Conservation (phyloP, 768 basidiomycete genomes). For the Mycena amicta region DNA sequence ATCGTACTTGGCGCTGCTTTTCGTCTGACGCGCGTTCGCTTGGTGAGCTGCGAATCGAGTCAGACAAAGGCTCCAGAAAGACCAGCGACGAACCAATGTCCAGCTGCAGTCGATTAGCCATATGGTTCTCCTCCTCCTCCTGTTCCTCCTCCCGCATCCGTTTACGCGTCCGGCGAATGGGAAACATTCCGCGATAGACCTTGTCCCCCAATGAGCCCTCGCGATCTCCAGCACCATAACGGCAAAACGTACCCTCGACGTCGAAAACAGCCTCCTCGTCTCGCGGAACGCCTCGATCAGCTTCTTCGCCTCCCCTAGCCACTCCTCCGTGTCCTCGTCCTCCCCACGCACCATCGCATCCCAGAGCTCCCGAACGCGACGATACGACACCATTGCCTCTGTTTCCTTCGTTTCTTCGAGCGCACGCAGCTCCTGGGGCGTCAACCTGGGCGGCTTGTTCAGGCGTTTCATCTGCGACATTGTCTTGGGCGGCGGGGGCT, state of each 20-base stretch:
- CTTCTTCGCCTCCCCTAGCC: constrained; percentile 83
- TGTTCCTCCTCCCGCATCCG: constrained; percentile 55
- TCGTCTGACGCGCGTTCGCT: constrained; percentile 50
- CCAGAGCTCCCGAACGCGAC: constrained; percentile 65
- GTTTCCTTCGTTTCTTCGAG: constrained; percentile 69
- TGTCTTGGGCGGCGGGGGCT: constrained; percentile 31
- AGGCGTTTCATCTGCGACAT: neutral
- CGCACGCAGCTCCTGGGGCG: constrained; percentile 59
- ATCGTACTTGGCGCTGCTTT: constrained; percentile 42
- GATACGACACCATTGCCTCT: constrained; percentile 62
- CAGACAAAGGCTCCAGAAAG: neutral
- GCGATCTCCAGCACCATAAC: constrained; percentile 1
- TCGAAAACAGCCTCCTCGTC: constrained; percentile 81
- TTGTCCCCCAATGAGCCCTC: neutral
- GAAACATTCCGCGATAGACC: constrained; percentile 13
- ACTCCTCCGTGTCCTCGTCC: constrained; percentile 62
- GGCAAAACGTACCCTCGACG: constrained; percentile 61
- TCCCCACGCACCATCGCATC: constrained; percentile 50
- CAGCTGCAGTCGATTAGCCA: constrained; percentile 76
- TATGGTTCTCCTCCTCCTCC: constrained; percentile 68
- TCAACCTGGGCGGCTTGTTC: constrained; percentile 45
- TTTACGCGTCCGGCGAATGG: constrained; percentile 35
- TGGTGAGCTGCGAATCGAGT: constrained; percentile 57
- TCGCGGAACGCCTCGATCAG: constrained; percentile 89
- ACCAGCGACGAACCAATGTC: constrained; percentile 57